Evolutionary conservation across 1,139 yeast species (phyloP).

Genomic region (Protomyces lactucae-debilis): DNA sequence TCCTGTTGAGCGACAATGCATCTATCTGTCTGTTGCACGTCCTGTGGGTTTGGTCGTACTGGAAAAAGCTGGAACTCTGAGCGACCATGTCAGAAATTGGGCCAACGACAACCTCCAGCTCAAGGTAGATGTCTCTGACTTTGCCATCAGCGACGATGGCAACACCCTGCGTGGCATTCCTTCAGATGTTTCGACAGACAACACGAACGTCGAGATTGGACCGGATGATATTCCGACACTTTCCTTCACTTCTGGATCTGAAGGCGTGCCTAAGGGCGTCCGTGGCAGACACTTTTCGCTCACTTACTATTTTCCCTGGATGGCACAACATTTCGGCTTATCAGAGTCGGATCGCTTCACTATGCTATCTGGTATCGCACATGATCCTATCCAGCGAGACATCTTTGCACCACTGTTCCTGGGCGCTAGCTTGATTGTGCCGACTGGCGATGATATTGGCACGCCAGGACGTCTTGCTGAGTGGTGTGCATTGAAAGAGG

Average conservation of each 20-base stretch:
- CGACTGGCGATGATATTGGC: slow-evolving; percentile 95
- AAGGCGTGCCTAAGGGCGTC: slow-evolving; percentile 98
- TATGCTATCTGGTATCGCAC: slow-evolving; percentile 98
- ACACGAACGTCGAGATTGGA: slow-evolving; percentile 90
- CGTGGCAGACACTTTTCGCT: slow-evolving; percentile 94
- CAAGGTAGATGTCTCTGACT: slow-evolving; percentile 66
- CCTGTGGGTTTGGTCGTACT: slow-evolving; percentile 87
- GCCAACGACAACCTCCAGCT: slow-evolving; percentile 67
- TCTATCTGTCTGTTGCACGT: slow-evolving; percentile 85
- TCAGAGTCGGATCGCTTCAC: slow-evolving; percentile 82
- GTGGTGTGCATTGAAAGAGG: slow-evolving; percentile 90
- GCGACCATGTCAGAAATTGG: slow-evolving; percentile 69
- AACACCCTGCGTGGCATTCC: slow-evolving; percentile 55
- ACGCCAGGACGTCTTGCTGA: slow-evolving; percentile 96
- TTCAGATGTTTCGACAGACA: slow-evolving; percentile 45
- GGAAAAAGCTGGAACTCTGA: slow-evolving; percentile 80
- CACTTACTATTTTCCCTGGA: slow-evolving; percentile 98
- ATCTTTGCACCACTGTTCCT: slow-evolving; percentile 95
- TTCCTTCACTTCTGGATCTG: slow-evolving; percentile 97
- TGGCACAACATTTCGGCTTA: slow-evolving; percentile 77
- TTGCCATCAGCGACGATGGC: slow-evolving; percentile 76
- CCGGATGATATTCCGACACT: slow-evolving; percentile 97
- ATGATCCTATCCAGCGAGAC: slow-evolving; percentile 98
- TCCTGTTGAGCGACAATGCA: slow-evolving; percentile 95
- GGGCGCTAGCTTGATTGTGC: slow-evolving; percentile 89